Conservation (phyloP, 192 early-diverging fungal species). For the Paraglomus occultum region DNA sequence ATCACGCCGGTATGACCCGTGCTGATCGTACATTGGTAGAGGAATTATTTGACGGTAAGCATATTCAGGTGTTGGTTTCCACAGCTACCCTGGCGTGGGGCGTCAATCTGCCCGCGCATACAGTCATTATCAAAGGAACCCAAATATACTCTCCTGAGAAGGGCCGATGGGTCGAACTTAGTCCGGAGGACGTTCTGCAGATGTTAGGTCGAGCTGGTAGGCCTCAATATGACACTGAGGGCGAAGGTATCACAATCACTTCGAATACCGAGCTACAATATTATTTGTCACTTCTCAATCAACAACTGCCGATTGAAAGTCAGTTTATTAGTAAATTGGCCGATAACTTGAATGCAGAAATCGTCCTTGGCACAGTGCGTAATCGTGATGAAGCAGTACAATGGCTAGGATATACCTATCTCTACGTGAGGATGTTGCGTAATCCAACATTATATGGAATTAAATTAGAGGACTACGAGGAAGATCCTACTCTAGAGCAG, state of each 20-base stretch:
- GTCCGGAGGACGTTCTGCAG: slow-evolving; percentile 96
- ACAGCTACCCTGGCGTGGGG: slow-evolving; percentile 99
- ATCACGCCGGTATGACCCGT: slow-evolving; percentile 96
- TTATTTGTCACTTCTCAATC: slow-evolving; percentile 91
- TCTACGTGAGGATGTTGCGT: slow-evolving; percentile 94
- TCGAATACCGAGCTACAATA: slow-evolving; percentile 90
- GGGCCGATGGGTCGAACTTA: slow-evolving; percentile 92
- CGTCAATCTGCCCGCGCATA: slow-evolving; percentile 97
- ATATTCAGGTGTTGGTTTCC: slow-evolving; percentile 90
- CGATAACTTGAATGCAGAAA: slow-evolving; percentile 95
- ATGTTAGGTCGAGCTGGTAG: slow-evolving; percentile 98
- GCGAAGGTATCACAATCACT: slow-evolving; percentile 97
- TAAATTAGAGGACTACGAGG: slow-evolving; percentile 61
- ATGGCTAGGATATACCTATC: slow-evolving; percentile 95
- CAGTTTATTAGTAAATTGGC: slow-evolving; percentile 85
- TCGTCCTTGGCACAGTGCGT: slow-evolving; percentile 88
- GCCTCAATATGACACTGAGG: slow-evolving; percentile 93
- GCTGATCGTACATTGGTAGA: slow-evolving; percentile 91
- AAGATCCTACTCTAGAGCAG: slow-evolving; percentile 77
- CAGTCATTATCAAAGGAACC: slow-evolving; percentile 98
- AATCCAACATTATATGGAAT: slow-evolving; percentile 88
- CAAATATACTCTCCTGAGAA: slow-evolving; percentile 96
- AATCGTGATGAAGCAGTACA: slow-evolving; percentile 92
- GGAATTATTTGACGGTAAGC: slow-evolving; percentile 88
- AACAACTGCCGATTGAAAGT: slow-evolving; percentile 97